Evolutionary conservation across 495 filamentous ascomycete genomes (phyloP).

Genomic region (Penicillium steckii): DNA sequence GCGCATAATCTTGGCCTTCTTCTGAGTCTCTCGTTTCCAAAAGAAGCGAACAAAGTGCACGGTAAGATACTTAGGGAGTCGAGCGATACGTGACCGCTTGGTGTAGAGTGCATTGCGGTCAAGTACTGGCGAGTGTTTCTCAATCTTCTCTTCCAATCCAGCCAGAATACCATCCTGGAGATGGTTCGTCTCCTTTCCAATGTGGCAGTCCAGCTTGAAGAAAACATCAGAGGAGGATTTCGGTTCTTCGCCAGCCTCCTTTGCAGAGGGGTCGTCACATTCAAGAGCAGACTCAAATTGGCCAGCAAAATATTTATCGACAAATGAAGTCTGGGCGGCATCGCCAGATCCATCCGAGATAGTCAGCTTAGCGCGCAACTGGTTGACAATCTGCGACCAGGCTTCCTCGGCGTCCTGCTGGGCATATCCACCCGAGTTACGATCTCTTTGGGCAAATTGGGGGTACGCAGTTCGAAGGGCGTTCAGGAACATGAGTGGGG

Average conservation of each 20-base stretch:
- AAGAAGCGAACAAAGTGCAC: slow-evolving; percentile 98
- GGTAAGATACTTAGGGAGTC: slow-evolving; percentile 90
- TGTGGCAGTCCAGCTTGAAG: slow-evolving; percentile 94
- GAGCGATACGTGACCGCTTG: slow-evolving; percentile 82
- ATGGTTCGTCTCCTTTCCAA: slow-evolving; percentile 80
- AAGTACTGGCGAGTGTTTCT: slow-evolving; percentile 81
- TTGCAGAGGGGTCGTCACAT: slow-evolving; percentile 79
- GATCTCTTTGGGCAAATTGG: slow-evolving; percentile 88
- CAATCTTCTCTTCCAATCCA: slow-evolving; percentile 81
- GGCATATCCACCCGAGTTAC: slow-evolving; percentile 77
- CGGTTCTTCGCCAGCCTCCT: slow-evolving; percentile 72
- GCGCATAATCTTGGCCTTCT: slow-evolving; percentile 99
- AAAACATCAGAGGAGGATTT: slow-evolving; percentile 68
- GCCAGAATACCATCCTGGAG: slow-evolving; percentile 80
- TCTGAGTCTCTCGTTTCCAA: slow-evolving; percentile 90
- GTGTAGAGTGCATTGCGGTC: slow-evolving; percentile 80
- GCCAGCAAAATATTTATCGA: slow-evolving; percentile 88
- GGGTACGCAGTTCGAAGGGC: slow-evolving; percentile 79
- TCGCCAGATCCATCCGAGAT: slow-evolving; percentile 53
- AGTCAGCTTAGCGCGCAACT: slow-evolving; percentile 77
- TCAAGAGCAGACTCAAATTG: slow-evolving; percentile 71
- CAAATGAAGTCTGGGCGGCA: slow-evolving; percentile 61
- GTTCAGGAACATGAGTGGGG: slow-evolving; percentile 81
- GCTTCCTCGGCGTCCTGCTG: slow-evolving; percentile 99
- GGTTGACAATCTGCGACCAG: slow-evolving; percentile 93